Base-by-base conservation (phyloP, 2,329 filamentous ascomycete species). In the Cytospora leucostoma region DNA sequence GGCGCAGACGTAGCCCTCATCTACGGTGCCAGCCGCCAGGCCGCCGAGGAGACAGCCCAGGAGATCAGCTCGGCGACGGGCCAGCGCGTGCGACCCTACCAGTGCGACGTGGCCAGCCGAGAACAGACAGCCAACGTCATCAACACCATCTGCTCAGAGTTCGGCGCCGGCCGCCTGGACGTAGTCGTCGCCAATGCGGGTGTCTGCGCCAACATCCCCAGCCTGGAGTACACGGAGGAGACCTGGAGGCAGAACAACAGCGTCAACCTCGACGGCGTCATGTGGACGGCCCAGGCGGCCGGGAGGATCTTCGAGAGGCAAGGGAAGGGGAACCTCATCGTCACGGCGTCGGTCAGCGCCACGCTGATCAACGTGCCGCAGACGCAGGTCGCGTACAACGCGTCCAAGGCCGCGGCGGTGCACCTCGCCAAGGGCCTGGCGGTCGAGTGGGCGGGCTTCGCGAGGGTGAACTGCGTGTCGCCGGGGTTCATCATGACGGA, bases 171-270 rank as follows among this genome's bases (percentile, higher is more conserved):
- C 8, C 47, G 59, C 32, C 50, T 69, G 2, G 71, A 74, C 56
- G 58, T 74, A 7, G 64, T 74, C 35, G 68, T 74, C 8, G 72
- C 72, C 33, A 74, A 74, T 55, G 67, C 71, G 7, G 72, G 74
- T 21, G 67, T 70, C 10, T 70, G 69, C 55, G 67, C 70, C 35
- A 67, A 70, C 47, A 55, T 67, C 7, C 49, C 32, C n/a, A 66
- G 33, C 38, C 67, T 73, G 3, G 71, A 74, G 13, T 72, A 71
- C 47, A 68, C 66, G 10, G 69, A 72, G 52, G 67, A 70, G 17
- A 63, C 63, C 10, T 74, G 71, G 70, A 53, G 64, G 11, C 49
- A 64, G 6, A 69, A 71, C 27, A 72, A 68, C 50, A 64, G 63
- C 10, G 68, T 71, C 13, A 73, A 74, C 65, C 70, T 72, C 62